phyloP scores from a whole-genome alignment of 2,329 filamentous ascomycete genomes.

The Immersiporthe knoxdaviesiana region DNA sequence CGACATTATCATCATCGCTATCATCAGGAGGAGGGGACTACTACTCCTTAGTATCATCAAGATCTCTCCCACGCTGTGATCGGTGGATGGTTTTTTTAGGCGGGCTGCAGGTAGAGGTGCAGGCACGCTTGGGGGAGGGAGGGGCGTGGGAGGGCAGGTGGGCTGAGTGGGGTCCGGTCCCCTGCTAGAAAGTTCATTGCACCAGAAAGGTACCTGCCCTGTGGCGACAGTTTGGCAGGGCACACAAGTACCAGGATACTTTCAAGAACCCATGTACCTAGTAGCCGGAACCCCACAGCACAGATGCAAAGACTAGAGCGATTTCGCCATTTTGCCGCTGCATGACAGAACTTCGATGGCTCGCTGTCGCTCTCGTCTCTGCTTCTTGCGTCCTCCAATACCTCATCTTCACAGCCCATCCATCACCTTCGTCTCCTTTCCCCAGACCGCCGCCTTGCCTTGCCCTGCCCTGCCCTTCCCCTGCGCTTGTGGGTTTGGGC shows the following conservation, averaged over 20 bases:
- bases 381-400: slow-evolving; percentile 11
- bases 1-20: background rate
- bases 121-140: background rate
- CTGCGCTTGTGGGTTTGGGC: background rate
- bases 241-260: background rate
- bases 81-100: background rate
- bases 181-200: background rate
- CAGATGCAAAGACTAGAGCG: slow-evolving; percentile 3
- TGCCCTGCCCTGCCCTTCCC: background rate
- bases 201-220: background rate
- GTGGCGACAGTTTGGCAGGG: background rate
- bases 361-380: slow-evolving; percentile 4
- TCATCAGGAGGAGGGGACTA: background rate
- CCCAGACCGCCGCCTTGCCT: background rate
- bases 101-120: slow-evolving; percentile 7
- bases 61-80: background rate
- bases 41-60: background rate
- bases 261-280: background rate
- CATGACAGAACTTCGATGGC: slow-evolving; percentile 23
- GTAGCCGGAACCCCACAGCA: background rate
- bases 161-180: background rate
- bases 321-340: slow-evolving; percentile 30
- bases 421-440: no score
- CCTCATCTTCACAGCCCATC: slow-evolving; percentile 2
- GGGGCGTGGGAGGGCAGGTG: background rate